Evolutionary conservation across 2,329 filamentous ascomycete genomes (phyloP).

Genomic region (Clonostachys chloroleuca): DNA sequence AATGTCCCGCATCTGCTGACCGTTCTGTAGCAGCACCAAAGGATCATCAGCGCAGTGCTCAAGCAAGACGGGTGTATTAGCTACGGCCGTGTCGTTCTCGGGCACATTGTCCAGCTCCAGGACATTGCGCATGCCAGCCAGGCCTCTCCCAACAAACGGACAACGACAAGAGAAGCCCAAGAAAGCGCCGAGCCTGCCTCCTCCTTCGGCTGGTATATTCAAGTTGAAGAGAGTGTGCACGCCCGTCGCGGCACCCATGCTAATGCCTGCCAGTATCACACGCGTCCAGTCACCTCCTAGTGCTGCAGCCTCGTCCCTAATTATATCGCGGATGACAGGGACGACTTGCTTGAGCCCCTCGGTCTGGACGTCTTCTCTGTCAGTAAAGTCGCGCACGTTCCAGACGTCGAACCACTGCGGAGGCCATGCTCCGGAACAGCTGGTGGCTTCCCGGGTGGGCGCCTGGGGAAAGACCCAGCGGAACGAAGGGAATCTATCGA

Average conservation of each 20-base stretch:
- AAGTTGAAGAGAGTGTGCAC: constrained; percentile 30
- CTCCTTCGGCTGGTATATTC: constrained; percentile 3
- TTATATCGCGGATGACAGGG: constrained; percentile 17
- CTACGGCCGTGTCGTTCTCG: constrained; percentile 15
- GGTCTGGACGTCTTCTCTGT: constrained; percentile 34
- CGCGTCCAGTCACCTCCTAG: constrained; percentile 29
- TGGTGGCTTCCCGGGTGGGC: constrained; percentile 15
- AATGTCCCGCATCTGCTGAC: constrained; percentile 23
- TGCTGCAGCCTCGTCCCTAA: constrained; percentile 23
- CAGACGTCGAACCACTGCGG: constrained; percentile 49
- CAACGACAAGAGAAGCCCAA: constrained; percentile 31
- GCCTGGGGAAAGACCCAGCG: constrained; percentile 46
- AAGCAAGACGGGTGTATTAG: constrained; percentile 35
- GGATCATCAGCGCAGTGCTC: constrained; percentile 39
- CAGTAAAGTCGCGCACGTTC: constrained; percentile 30
- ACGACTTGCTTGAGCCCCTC: constrained; percentile 33
- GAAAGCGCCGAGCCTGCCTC: constrained; percentile 19
- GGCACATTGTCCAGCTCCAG: constrained; percentile 10
- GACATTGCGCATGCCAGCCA: constrained; percentile 21
- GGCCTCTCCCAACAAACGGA: constrained; percentile 23
- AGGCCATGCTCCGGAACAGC: constrained; percentile 10
- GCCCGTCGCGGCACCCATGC: constrained; percentile 37
- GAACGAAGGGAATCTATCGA: constrained; percentile 34
- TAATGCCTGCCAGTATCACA: constrained; percentile 39
- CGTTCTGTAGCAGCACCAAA: constrained; percentile 28